A percentile compares a stretch with the other conserved stretches of the same genome.
Conservation (phyloP, 768 basidiomycete species). For the Hericium rajendrae region DNA sequence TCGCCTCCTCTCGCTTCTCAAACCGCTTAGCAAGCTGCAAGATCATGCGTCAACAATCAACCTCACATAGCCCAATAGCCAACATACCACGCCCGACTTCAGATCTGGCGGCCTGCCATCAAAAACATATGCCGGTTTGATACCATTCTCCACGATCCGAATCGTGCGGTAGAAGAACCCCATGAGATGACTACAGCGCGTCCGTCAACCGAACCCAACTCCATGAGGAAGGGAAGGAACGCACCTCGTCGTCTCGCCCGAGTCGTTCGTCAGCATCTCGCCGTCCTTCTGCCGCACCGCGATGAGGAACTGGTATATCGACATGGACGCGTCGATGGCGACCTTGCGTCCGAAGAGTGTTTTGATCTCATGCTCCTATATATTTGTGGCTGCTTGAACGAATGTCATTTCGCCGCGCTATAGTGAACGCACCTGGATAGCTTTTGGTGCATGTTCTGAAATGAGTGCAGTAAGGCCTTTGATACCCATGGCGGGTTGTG, state of each 20-base stretch:
- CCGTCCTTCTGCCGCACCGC: conserved; percentile 96
- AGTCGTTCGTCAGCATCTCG: conserved; percentile 94
- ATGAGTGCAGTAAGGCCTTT: conserved; percentile 90
- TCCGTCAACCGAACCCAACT: background rate
- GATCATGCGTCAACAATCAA: background rate
- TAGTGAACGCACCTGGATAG: conserved; percentile 40
- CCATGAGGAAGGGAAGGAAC: background rate
- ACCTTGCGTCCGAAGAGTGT: conserved; percentile 97
- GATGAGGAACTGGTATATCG: conserved; percentile 95
- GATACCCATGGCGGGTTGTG: conserved; percentile 60
- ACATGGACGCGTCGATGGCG: conserved; percentile 97
- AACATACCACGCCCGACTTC: conserved; percentile 90
- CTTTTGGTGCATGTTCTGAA: conserved; percentile 79
- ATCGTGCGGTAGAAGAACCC: conserved; percentile 98
- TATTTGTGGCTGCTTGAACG: background rate
- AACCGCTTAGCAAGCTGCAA: conserved; percentile 91
- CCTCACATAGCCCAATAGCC: no score
- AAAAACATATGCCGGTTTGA: conserved; percentile 97
- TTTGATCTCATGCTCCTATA: conserved; percentile 86
- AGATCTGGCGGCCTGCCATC: conserved; percentile 97
- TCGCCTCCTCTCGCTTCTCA: conserved; percentile 83
- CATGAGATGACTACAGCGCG: conserved; percentile 74
- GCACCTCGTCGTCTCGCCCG: conserved; percentile 87
- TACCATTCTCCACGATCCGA: conserved; percentile 95
- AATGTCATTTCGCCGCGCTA: background rate